phyloP scores from a whole-genome alignment of 2,329 filamentous ascomycete genomes.

The Curvularia hawaiiensis region DNA sequence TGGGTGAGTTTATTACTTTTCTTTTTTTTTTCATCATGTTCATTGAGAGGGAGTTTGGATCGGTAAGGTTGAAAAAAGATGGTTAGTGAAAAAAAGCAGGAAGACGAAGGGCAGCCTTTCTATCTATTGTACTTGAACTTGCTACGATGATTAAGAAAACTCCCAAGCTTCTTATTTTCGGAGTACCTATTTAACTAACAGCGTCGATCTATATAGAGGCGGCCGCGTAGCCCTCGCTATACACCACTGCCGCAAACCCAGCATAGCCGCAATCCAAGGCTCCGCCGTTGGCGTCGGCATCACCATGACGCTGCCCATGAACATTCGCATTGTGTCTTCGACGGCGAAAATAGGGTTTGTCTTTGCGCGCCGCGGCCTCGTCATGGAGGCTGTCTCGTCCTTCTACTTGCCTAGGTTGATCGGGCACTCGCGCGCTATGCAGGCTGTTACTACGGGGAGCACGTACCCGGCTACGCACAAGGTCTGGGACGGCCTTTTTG shows the following conservation, averaged over 20 bases:
- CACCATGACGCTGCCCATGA: conserved; percentile 63
- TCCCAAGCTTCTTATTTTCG: too few relatives aligned
- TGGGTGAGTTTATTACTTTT: conserved; percentile 48
- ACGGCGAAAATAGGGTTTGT: conserved; percentile 74
- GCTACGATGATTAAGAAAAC: too few relatives aligned
- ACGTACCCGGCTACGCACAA: conserved; percentile 59
- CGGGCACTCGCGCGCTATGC: conserved; percentile 66
- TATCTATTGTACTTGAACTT: too few relatives aligned
- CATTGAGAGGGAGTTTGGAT: too few relatives aligned
- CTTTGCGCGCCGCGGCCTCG: conserved; percentile 71
- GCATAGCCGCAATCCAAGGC: conserved; percentile 61
- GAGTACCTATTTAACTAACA: too few relatives aligned
- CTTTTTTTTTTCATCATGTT: background rate
- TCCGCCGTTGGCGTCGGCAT: conserved; percentile 64
- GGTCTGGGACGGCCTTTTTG: conserved; percentile 67
- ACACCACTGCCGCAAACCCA: conserved; percentile 62
- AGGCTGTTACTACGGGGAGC: conserved; percentile 69
- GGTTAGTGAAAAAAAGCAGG: too few relatives aligned
- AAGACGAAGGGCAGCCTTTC: too few relatives aligned
- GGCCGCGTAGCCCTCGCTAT: conserved; percentile 59
- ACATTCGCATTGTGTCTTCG: conserved; percentile 59
- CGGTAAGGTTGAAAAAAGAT: too few relatives aligned
- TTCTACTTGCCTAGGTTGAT: conserved; percentile 75
- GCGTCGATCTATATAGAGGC: conserved; percentile 38
- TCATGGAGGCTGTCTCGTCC: conserved; percentile 73